A percentile compares a stretch with the other conserved stretches of the same genome.
Conservation (phyloP, 1,139 yeast species). For the Geotrichum siamense region DNA sequence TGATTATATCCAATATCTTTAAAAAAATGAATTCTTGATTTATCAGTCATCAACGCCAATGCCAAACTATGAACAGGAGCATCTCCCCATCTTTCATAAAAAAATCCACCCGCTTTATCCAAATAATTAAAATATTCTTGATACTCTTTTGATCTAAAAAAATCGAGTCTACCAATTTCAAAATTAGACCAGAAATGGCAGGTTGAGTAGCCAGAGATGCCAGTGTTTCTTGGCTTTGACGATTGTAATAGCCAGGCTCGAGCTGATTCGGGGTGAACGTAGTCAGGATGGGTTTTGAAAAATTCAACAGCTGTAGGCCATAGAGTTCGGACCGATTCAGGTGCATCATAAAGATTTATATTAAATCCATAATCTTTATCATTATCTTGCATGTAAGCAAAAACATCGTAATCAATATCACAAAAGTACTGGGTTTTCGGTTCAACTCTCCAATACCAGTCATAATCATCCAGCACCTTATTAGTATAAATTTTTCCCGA, state of each 20-base stretch:
- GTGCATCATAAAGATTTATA: constrained; percentile 59
- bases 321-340: constrained; percentile 51
- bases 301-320: constrained; percentile 66
- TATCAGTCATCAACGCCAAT: constrained; percentile 63
- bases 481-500: constrained; percentile 57
- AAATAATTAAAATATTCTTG: constrained; percentile 54
- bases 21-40: constrained; percentile 70
- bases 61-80: constrained; percentile 83
- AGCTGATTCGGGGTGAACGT: constrained; percentile 59
- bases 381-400: constrained; percentile 62
- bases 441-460: constrained; percentile 75
- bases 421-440: constrained; percentile 66
- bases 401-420: constrained; percentile 65
- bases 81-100: constrained; percentile 87
- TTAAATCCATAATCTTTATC: constrained; percentile 64
- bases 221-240: constrained; percentile 39
- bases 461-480: constrained; percentile 49
- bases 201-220: constrained; percentile 63
- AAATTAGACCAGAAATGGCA: constrained; percentile 88
- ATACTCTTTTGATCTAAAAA: constrained; percentile 62
- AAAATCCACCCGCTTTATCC: constrained; percentile 69
- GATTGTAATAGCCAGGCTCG: constrained; percentile 63
- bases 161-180: constrained; percentile 76
- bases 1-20: constrained; percentile 77
- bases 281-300: constrained; percentile 50